Base-by-base conservation (phyloP, 768 basidiomycete genomes). In the Hericium alpestre region DNA sequence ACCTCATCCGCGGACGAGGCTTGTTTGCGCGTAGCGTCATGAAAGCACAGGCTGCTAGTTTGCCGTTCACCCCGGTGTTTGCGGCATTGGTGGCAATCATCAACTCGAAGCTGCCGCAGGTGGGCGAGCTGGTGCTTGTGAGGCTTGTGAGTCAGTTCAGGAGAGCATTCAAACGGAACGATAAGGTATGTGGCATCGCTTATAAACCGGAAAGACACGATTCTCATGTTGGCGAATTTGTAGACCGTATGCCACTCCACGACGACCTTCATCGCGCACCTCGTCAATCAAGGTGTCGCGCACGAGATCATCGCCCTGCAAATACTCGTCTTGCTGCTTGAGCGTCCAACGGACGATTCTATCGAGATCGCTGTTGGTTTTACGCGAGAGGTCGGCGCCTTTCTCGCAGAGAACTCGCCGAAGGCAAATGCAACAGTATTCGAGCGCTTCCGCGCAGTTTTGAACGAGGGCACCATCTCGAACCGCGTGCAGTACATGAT, bases 401-500 rank as follows among this genome's bases (percentile, higher is more conserved):
- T 91, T 76, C 80, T 99, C 7, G 76, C 84, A 0, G 95, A 98
- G 75, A 90, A 92, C 67, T 87, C 90, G 2, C 92, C 95, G 23
- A 94, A 94, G 69, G 93, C 91, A 61, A 96, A 92, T 65, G 87
- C 90, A n/a, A 85, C 84, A 39, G 87, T 96, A 38, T 98, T 86
- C 67, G 96, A 98, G 69, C 89, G 94, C 22, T 97, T 98, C 82
- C 87, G 96, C 49, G 91, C 92, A 0, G 93, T 97, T 9, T 75
- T 99, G 38, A 96, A 98, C 70, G 96, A 98, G 70, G 93, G 93
- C 23, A 75, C 79, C 47, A 95, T 99, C 70, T 93, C 90, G 65
- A 93, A 98, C 64, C 84, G 96, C 63, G 91, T 95, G 27, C 96
- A 98, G 68, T 99, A 97, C 72, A 97, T 97, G 96, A 92, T 99